phyloP scores from a whole-genome alignment of 78 protist species.

The Acrasis kona region DNA sequence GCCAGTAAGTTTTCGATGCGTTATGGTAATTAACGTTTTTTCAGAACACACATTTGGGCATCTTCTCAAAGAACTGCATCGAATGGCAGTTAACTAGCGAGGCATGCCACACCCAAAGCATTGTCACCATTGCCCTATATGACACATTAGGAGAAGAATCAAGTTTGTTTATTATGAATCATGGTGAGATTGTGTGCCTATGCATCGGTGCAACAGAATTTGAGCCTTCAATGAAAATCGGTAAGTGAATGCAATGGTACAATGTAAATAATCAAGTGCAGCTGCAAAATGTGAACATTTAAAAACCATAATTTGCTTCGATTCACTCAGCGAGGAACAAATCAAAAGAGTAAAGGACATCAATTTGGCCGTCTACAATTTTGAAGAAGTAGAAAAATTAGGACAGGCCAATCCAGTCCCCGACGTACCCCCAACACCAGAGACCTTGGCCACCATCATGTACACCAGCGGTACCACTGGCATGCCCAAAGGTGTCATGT shows the following conservation, averaged over 20 bases:
- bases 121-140: conserved; percentile 12
- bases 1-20: no score
- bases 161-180: neutral
- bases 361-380: neutral
- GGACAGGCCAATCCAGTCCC: neutral
- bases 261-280: no score
- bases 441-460: conserved; percentile 20
- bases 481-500: conserved; percentile 44
- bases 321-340: neutral
- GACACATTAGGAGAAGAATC: conserved; percentile 14
- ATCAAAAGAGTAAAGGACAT: no score
- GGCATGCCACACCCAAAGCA: conserved; percentile 1
- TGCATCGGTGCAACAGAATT: neutral
- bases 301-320: neutral
- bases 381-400: neutral
- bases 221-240: neutral
- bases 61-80: conserved; percentile 17
- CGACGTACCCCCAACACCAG: neutral
- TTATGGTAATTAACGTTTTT: no score
- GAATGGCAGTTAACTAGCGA: conserved; percentile 12
- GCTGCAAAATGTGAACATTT: neutral
- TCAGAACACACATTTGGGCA: neutral
- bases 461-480: conserved; percentile 64
- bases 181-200: conserved; percentile 1
- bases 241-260: no score